Base-by-base conservation (phyloP, 306 rosid species). In the Dalbergia oliveri region DNA sequence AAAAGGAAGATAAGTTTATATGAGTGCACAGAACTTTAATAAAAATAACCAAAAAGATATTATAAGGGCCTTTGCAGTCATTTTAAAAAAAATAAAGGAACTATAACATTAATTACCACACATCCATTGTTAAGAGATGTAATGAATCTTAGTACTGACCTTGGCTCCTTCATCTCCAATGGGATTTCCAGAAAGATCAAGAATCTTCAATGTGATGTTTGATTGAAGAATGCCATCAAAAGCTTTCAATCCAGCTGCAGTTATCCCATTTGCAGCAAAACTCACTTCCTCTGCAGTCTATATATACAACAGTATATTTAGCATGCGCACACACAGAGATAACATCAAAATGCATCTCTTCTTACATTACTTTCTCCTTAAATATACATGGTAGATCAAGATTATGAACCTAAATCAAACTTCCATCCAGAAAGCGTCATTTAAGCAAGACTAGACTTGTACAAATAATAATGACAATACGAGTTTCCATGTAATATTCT, bases 251-350 rank as follows among this genome's bases (percentile, higher is more conserved):
- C 99, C 99, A 72, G 91, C 85, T 8, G 90, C 97, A 54, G 99
- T 95, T 86, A 95, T 91, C 84, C 99, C 99, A 77, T 95, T 95
- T 71, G 98, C 97, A 80, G 98, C 94, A 89, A 95, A 93, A 84
- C 90, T 93, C 67, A 91, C 94, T 85, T 89, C 99, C 88, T 95
- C 98, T 64, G 87, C 98, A 68, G 87, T 89, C 99, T 95, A 79
- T 44, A 81, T 47, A 85, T 13, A 64, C 79, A 47, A 79, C 35
- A 58, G 66, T 35, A 70, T 70, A 77, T 67, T 54, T 41, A 60
- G 65, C 73, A 75, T 47, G 47, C 54, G 77, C 73, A 67, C 76
- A 83, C 39, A 39, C 18, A 43, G 43, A 62, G 53, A 60, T 31
- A 37, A 60, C 67, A 68, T 6, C 63, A 77, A 54, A 77, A 39